Base-by-base conservation (phyloP, 768 basidiomycete species). In the Vishniacozyma victoriae region DNA sequence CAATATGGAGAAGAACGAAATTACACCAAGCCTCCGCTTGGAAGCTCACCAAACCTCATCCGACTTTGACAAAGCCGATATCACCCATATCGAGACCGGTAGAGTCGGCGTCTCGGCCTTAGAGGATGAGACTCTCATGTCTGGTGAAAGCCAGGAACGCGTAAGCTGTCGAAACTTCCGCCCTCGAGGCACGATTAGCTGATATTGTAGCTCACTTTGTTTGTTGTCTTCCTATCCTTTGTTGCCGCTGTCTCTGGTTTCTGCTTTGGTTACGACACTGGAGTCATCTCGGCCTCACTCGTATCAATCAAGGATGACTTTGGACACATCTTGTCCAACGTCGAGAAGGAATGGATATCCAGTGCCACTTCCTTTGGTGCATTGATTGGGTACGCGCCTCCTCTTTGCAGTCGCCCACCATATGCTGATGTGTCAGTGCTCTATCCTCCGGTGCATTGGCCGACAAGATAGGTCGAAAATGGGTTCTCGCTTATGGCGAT, bases 261-360 rank as follows among this genome's bases (percentile, higher is more conserved):
- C 48, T 58, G 55, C 29, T 64, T 64, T 39, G 62, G 62, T 13
- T 64, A 53, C 37, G 62, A 64, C 46, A 64, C 62, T 18, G 62
- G 62, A 20, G 59, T 64, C 47, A 58, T 64, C 27, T 55, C 53
- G 2, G 59, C 59, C 9, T 44, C 58, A 26, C 39, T 64, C 12
- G 55, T 58, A 1, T 52, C 50, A 1, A 64, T 64, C 49, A 37
- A 53, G 24, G 48, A 52, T 14, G 62, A 64, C 40, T 45, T 64
- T n/a, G n/a, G n/a, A 3, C 59, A 60, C 31, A 35, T 37, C 18
- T 42, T 64, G 24, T 31, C 41, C 15, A 44, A 64, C 35, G 36
- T 27, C 37, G 59, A 64, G 35, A 60, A 60, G 39, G 62, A 64
- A 43, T 57, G 55, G 55, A 50, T 64, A 14, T 57, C 62, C 20